Base-by-base conservation (phyloP, 352 stramenopile genomes). In the Phytophthora litchii region DNA sequence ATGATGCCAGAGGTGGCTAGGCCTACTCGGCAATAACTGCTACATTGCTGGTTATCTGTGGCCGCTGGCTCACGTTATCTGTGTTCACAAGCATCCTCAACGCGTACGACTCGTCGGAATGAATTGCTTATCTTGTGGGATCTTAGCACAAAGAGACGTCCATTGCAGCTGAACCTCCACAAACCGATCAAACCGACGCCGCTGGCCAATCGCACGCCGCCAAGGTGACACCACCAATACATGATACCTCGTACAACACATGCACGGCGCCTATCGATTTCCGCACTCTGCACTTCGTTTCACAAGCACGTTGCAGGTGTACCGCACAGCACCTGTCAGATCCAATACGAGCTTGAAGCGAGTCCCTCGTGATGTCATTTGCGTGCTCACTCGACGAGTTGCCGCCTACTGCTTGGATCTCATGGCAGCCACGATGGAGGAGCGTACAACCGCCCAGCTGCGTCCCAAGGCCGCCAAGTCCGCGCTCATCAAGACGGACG, bases 301-400 rank as follows among this genome's bases (percentile, higher is more conserved):
- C 23, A 27, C 23, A 5, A 27, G 3, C 5, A 5, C 23, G 3
- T 27, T 27, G 23, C 5, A 5, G 23, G 23, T 5, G 23, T 27
- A 27, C 5, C 23, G 3, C 23, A 5, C 23, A 5, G n/a, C 23
- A 27, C 23, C 23, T 27, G 23, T 27, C 23, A 27, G 23, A 27
- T 27, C 5, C 5, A 3, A 27, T 27, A 27, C 23, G 5, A 5
- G 5, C 23, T 27, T 27, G 23, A 27, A 27, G 23, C 23, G 23
- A 27, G 23, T 27, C 23, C 23, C 3, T 27, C 32, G 16, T 59
- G 56, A 65, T 59, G 56, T 59, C 48, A 60, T 57, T 11, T 19
- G 13, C 13, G 21, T 44, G 27, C 42, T 53, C 60, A 67, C 50
- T 70, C 38, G 44, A 45, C 59, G 35, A 62, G 21, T 70, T 70